Percentiles rank a stretch among this genome's conserved stretches.
Evolutionary conservation across 805 yeast species (phyloP).

Genomic region (Naumovozyma baii): DNA sequence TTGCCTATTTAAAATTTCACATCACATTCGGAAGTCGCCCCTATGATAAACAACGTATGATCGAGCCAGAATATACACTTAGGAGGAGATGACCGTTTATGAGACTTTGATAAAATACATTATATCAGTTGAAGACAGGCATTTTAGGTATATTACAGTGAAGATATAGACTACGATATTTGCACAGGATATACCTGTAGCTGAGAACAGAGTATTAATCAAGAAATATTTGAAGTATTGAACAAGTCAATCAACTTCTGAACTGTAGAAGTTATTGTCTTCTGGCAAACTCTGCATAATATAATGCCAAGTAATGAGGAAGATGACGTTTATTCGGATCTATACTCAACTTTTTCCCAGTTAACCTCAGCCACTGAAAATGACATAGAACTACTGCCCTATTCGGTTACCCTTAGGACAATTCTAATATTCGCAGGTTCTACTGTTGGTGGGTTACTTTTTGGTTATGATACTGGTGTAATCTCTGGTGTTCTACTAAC

Average conservation of each 20-base stretch:
- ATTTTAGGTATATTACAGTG: too few relatives aligned
- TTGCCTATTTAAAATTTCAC: background rate
- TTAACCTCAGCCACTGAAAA: conserved; percentile 20
- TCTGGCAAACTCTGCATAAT: too few relatives aligned
- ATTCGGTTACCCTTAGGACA: conserved; percentile 15
- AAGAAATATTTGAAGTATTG: too few relatives aligned
- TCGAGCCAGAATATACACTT: too few relatives aligned
- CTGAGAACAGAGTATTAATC: too few relatives aligned
- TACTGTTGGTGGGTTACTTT: conserved; percentile 52
- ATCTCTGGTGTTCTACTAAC: conserved; percentile 49
- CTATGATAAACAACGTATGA: background rate
- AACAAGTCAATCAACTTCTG: too few relatives aligned
- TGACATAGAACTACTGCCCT: conserved; percentile 26
- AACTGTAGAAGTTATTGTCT: too few relatives aligned
- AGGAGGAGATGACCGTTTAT: too few relatives aligned
- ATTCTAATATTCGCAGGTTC: conserved; percentile 22
- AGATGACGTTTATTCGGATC: conserved; percentile 24
- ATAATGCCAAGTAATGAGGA: conserved; percentile 3
- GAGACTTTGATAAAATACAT: too few relatives aligned
- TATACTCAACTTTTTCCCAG: conserved; percentile 24
- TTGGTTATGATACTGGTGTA: conserved; percentile 59
- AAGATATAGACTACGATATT: too few relatives aligned
- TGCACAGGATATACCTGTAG: too few relatives aligned
- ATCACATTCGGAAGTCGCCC: background rate
- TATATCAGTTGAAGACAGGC: too few relatives aligned